Evolutionary conservation across 495 filamentous ascomycete genomes (phyloP).

Genomic region (Neurospora sp.): DNA sequence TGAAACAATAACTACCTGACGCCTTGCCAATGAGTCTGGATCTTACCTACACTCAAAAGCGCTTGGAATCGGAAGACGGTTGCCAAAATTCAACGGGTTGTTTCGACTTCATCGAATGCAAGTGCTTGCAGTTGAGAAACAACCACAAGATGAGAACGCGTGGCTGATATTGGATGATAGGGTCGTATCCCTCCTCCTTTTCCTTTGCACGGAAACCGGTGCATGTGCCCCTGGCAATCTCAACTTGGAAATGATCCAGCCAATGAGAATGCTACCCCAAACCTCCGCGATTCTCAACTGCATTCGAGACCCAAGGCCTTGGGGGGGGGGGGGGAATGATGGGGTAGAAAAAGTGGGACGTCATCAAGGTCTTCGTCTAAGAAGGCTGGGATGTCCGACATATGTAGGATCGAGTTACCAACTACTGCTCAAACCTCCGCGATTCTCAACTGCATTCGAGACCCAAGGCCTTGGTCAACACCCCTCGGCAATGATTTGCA

Average conservation of each 20-base stretch:
- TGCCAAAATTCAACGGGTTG: not conserved
- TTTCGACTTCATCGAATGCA: not conserved
- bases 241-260: not conserved
- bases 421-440: not conserved
- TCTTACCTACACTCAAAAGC: not conserved
- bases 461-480: not conserved
- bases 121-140: not conserved
- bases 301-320: not conserved
- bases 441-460: not conserved
- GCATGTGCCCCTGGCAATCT: not conserved
- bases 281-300: not conserved
- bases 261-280: not conserved
- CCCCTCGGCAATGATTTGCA: not conserved
- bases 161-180: not conserved
- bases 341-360: not conserved
- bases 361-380: not conserved
- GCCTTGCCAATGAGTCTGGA: not conserved
- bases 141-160: not conserved
- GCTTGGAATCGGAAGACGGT: not conserved
- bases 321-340: not conserved
- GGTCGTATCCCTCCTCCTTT: not conserved
- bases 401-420: not conserved
- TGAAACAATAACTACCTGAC: not conserved
- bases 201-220: not conserved
- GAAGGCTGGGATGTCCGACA: not conserved